A percentile compares a stretch with the other conserved stretches of the same genome.
These are phyloP conservation scores for Cercophora samala DNA, from an alignment of 495 filamentous ascomycete genomes.

Conservation along the genomic window DNA sequence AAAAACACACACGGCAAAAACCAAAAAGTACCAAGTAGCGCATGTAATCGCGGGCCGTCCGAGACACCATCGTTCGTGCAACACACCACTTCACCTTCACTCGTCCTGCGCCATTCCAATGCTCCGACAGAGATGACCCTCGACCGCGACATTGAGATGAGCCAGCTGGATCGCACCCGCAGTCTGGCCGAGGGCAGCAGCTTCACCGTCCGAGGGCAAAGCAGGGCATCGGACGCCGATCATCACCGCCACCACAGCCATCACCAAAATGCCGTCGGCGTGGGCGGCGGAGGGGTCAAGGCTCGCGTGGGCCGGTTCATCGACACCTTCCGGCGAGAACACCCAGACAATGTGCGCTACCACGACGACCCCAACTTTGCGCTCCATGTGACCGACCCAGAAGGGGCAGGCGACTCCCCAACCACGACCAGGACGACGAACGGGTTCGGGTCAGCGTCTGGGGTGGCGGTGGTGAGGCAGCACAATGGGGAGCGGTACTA, in stretches of 20 bases:
- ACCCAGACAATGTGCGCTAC: slow-evolving; percentile 11
- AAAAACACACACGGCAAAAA: not conserved
- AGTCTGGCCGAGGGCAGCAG: slow-evolving; percentile 26
- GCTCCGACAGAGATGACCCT: slow-evolving; percentile 15
- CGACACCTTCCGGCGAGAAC: slow-evolving; percentile 33
- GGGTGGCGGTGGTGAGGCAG: slow-evolving; percentile 11
- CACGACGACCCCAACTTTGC: slow-evolving; percentile 6
- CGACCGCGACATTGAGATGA: slow-evolving; percentile 32
- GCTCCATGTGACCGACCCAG: slow-evolving; percentile 12
- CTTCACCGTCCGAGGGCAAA: slow-evolving; percentile 18
- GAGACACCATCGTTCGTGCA: not conserved
- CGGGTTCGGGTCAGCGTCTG: not conserved
- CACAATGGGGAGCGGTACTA: slow-evolving; percentile 28
- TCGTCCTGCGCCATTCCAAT: slow-evolving; percentile 3
- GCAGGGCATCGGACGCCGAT: not conserved
- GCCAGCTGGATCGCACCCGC: slow-evolving; percentile 17
- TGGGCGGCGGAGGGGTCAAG: slow-evolving; percentile 19
- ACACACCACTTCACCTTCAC: not conserved
- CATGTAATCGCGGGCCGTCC: not conserved
- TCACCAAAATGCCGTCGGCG: not conserved
- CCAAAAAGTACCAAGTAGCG: not conserved
- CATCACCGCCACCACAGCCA: not conserved
- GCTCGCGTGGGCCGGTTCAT: slow-evolving; percentile 24
- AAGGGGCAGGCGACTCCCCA: not conserved
- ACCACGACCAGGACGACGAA: not conserved